Evolutionary conservation across 2,329 filamentous ascomycete species (phyloP), one percentile per base, ranked within the genome.

Genomic region (Teratosphaeria zuluensis): DNA sequence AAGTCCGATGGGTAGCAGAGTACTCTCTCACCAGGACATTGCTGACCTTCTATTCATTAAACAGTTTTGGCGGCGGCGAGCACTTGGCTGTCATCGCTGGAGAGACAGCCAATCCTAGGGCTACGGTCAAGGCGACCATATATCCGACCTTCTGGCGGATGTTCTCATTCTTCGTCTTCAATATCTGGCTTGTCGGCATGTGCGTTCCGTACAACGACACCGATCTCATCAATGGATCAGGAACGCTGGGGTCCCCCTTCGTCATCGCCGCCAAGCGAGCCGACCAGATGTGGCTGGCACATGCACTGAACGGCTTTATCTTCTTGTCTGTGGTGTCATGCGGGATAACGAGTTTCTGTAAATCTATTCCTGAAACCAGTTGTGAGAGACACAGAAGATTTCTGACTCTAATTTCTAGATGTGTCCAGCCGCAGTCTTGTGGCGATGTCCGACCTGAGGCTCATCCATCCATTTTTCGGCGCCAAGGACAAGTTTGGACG

Each of bases 171-270:
- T 72, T 72, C 55, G 66, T 72, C 14, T 62, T 72, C 7, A 71
- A 71, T 46, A 70, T 73, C 56, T 72, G 70, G 70, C 66, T 73
- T 0, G 69, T 73, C 8, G 71, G 70, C 4, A 71, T 72, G 70
- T 71, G 68, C 35, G 67, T 72, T 1, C 69, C 70, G 5, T 70
- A 60, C 19, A 46, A 71, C 53, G 70, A 73, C 35, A 51, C 51
- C 0, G 56, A 70, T 38, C 65, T 72, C n/a, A 59, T 68, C 32
- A 70, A 62, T 31, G 64, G 62, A 2, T 63, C 61, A 12, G 70
- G 70, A 12, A 72, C 70, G 1, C 57, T 72, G 4, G 68, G 68
- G 4, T 68, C 67, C n/a, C 69, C 69, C 0, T 72, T 72, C 33
- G 68, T 71, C 6, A 70, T 71, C 31, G 65, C 65, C n/a, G 54